A percentile compares a stretch with the other conserved stretches of the same genome.
Conservation (phyloP, 441 rosid genomes). For the Croton laevigatus region DNA sequence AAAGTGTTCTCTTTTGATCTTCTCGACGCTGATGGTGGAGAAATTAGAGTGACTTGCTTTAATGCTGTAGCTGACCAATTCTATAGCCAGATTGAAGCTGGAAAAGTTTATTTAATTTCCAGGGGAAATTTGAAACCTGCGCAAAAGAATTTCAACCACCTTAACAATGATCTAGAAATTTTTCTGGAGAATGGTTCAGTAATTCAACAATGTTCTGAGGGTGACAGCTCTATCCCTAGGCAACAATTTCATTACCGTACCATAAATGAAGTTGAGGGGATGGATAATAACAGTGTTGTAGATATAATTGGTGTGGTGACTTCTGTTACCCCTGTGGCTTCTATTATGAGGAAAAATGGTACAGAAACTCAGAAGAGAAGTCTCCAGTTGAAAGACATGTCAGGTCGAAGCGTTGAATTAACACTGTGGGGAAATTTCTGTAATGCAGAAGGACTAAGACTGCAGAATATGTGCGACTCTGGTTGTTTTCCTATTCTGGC, state of each 20-base stretch:
- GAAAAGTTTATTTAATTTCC: constrained; percentile 40
- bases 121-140: constrained; percentile 52
- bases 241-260: constrained; percentile 66
- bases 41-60: constrained; percentile 88
- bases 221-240: constrained; percentile 61
- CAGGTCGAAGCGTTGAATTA: constrained; percentile 77
- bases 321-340: constrained; percentile 44
- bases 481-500: constrained; percentile 76
- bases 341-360: constrained; percentile 69
- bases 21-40: constrained; percentile 86
- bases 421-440: constrained; percentile 87
- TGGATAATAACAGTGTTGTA: constrained; percentile 54
- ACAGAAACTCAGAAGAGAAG: constrained; percentile 72
- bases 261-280: constrained; percentile 60
- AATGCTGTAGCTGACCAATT: constrained; percentile 82
- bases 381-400: constrained; percentile 78
- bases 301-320: constrained; percentile 73
- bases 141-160: constrained; percentile 73
- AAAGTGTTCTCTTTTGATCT: constrained; percentile 87
- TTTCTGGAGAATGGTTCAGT: constrained; percentile 52
- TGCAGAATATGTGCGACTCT: constrained; percentile 72
- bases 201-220: constrained; percentile 62
- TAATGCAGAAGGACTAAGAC: constrained; percentile 59
- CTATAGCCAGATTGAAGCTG: constrained; percentile 65
- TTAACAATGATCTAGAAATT: constrained; percentile 69